Percentiles rank a stretch among this genome's conserved stretches.
phyloP scores from a whole-genome alignment of 768 basidiomycete species.

The Amanita thiersii region DNA sequence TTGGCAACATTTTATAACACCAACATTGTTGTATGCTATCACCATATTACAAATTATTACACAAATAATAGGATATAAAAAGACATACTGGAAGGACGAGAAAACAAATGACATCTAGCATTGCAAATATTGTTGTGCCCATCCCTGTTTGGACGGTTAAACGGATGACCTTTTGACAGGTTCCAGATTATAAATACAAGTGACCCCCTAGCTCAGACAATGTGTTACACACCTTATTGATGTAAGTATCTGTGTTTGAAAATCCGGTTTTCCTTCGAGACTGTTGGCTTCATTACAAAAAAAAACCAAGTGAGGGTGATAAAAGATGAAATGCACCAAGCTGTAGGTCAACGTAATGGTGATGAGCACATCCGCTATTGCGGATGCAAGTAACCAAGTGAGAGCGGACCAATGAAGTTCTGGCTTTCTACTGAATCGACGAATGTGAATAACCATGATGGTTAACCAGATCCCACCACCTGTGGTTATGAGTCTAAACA shows the following conservation, averaged over 20 bases:
- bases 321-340: constrained; percentile 24
- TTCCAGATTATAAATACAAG: too few relatives aligned
- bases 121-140: constrained; percentile 19
- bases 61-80: too few relatives aligned
- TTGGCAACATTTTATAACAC: too few relatives aligned
- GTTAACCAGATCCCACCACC: constrained; percentile 26
- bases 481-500: constrained; percentile 5
- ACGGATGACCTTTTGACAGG: constrained; percentile 11
- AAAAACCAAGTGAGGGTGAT: background rate
- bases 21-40: too few relatives aligned
- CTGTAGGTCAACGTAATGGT: constrained; percentile 31
- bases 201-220: too few relatives aligned
- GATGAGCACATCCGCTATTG: constrained; percentile 39
- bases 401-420: constrained; percentile 24
- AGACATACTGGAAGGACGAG: constrained; percentile 16
- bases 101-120: constrained; percentile 23
- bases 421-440: constrained; percentile 20
- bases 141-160: constrained; percentile 24
- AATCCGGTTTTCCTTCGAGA: constrained; percentile 27
- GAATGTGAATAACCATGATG: constrained; percentile 17
- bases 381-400: constrained; percentile 37
- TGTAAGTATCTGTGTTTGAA: constrained; percentile 24
- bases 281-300: constrained; percentile 16
- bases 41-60: too few relatives aligned
- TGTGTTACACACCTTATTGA: constrained; percentile 17